phyloP scores from a whole-genome alignment of 176 grass and related monocot genomes.

The Ensete ventricosum region DNA sequence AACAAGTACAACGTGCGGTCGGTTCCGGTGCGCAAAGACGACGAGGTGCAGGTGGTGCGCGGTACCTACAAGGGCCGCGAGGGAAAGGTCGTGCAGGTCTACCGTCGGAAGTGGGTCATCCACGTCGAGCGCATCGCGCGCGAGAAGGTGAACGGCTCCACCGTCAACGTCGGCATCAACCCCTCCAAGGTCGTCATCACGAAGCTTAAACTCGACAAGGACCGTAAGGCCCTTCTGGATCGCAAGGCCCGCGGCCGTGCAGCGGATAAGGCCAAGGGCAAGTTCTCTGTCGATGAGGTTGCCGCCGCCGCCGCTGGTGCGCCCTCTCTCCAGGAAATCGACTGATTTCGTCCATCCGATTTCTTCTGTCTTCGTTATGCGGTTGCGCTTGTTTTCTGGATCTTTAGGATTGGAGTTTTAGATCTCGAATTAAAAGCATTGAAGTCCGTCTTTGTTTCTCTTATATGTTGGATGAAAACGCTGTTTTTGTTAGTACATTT shows the following conservation, averaged over 20 bases:
- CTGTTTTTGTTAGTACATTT: too few relatives aligned
- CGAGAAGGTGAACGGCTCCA: slow-evolving; percentile 96
- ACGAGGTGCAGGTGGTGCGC: slow-evolving; percentile 89
- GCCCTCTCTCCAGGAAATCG: slow-evolving; percentile 87
- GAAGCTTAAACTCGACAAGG: slow-evolving; percentile 98
- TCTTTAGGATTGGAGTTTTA: neutral
- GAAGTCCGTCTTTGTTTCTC: too few relatives aligned
- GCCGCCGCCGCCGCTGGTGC: slow-evolving; percentile 45
- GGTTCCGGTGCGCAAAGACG: slow-evolving; percentile 82
- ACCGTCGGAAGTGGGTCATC: slow-evolving; percentile 96
- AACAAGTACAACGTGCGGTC: slow-evolving; percentile 92
- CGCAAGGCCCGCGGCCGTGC: slow-evolving; percentile 79
- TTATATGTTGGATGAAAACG: too few relatives aligned
- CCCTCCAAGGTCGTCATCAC: slow-evolving; percentile 67
- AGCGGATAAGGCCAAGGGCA: slow-evolving; percentile 92
- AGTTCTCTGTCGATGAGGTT: slow-evolving; percentile 86
- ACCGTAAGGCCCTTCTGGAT: slow-evolving; percentile 80
- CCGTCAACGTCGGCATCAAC: slow-evolving; percentile 83
- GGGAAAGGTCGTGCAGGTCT: slow-evolving; percentile 94
- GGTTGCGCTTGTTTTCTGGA: neutral
- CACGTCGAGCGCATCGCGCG: slow-evolving; percentile 89
- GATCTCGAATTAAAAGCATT: neutral
- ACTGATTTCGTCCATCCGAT: slow-evolving; percentile 24
- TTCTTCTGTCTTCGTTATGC: neutral
- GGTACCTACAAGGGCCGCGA: slow-evolving; percentile 93